These are phyloP conservation scores for Citrus medica DNA, from an alignment of 345 rosid species.

Conservation along the genomic window DNA sequence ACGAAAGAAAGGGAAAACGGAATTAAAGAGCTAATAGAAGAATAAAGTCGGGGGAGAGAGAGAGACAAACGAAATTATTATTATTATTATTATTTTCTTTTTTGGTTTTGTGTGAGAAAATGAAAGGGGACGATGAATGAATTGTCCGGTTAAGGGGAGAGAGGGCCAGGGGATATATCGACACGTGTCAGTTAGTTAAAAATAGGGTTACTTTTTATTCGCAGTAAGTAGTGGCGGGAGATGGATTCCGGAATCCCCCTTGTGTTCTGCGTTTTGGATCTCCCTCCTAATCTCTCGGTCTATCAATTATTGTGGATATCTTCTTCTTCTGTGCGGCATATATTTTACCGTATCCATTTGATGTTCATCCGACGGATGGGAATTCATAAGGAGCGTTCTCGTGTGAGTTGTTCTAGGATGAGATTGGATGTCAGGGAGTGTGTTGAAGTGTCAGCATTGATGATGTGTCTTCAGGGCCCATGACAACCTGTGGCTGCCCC, in stretches of 20 bases:
- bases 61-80: neutral
- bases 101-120: conserved; percentile 2
- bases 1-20: conserved; percentile 26
- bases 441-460: neutral
- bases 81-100: neutral
- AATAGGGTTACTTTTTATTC: conserved; percentile 21
- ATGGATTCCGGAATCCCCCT: conserved; percentile 6
- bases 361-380: neutral
- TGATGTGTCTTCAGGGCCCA: conserved; percentile 1
- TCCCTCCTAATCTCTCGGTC: neutral
- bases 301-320: neutral
- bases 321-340: neutral
- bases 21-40: neutral
- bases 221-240: conserved; percentile 33
- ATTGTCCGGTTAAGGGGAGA: conserved; percentile 19
- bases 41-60: neutral
- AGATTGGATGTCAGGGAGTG: conserved; percentile 6
- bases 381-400: no score
- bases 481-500: neutral
- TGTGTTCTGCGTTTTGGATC: neutral
- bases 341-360: neutral
- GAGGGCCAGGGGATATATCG: neutral
- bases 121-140: conserved; percentile 25
- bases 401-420: neutral
- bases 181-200: conserved; percentile 36